phyloP scores from a whole-genome alignment of 1,284 basidiomycete genomes.

The Exsudoporus floridanus region DNA sequence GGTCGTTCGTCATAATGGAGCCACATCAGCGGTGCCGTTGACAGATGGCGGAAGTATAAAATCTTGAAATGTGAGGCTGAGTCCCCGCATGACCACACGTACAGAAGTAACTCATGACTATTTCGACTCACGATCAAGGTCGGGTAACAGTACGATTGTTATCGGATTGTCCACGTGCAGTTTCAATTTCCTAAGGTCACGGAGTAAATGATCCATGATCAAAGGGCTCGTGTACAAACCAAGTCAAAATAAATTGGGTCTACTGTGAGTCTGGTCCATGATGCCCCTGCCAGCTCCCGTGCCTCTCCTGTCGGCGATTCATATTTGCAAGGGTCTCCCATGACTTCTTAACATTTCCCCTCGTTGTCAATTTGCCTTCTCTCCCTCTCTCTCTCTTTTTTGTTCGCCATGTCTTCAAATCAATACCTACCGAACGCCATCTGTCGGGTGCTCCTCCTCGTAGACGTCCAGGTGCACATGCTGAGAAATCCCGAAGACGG shows the following conservation, averaged over 20 bases:
- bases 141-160: background rate
- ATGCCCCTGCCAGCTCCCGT: background rate
- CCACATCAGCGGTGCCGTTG: background rate
- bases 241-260: too few relatives aligned
- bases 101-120: too few relatives aligned
- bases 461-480: constrained; percentile 57
- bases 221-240: too few relatives aligned
- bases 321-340: constrained; percentile 11
- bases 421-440: constrained; percentile 19
- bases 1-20: background rate
- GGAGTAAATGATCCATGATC: too few relatives aligned
- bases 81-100: too few relatives aligned
- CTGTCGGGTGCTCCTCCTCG: constrained; percentile 55
- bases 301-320: constrained; percentile 3
- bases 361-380: background rate
- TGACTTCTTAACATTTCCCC: background rate
- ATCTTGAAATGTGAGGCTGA: too few relatives aligned
- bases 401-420: constrained; percentile 21
- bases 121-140: too few relatives aligned
- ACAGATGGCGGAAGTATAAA: background rate
- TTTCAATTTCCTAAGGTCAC: background rate
- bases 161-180: constrained; percentile 5
- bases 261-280: too few relatives aligned
- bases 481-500: constrained; percentile 48
- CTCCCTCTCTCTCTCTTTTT: too few relatives aligned